phyloP scores from a whole-genome alignment of 1,284 basidiomycete genomes.

The Tylopilus orsonianus region DNA sequence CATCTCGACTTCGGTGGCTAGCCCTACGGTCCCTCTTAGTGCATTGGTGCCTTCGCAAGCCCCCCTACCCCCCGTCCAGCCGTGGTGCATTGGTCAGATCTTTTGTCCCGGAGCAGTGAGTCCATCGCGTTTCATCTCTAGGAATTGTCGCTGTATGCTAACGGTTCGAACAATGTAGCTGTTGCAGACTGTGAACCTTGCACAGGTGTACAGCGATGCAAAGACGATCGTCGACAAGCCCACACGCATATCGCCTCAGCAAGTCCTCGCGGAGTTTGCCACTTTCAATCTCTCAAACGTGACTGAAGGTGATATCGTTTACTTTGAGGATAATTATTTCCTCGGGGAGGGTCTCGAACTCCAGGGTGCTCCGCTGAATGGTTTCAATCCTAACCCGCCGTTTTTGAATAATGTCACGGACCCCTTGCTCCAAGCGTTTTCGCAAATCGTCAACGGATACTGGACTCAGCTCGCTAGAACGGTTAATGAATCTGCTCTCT shows the following conservation, averaged over 20 bases:
- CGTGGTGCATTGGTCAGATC: slow-evolving; percentile 78
- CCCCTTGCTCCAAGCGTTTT: slow-evolving; percentile 69
- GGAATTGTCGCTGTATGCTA: neutral
- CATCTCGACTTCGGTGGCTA: slow-evolving; percentile 64
- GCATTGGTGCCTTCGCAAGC: slow-evolving; percentile 66
- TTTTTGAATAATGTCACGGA: slow-evolving; percentile 76
- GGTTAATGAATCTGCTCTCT: slow-evolving; percentile 73
- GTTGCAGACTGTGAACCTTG: slow-evolving; percentile 83
- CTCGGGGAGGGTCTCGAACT: slow-evolving; percentile 85
- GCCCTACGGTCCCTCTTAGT: slow-evolving; percentile 55
- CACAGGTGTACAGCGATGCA: slow-evolving; percentile 73
- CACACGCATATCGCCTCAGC: slow-evolving; percentile 61
- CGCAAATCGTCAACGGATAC: slow-evolving; percentile 77
- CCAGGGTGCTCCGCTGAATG: slow-evolving; percentile 57
- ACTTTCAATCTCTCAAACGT: slow-evolving; percentile 46
- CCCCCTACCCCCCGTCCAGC: slow-evolving; percentile 68
- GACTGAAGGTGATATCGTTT: slow-evolving; percentile 61
- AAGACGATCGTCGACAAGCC: slow-evolving; percentile 95
- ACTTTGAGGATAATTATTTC: slow-evolving; percentile 79
- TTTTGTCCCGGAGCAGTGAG: slow-evolving; percentile 80
- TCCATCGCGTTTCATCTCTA: slow-evolving; percentile 14
- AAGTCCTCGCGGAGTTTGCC: slow-evolving; percentile 71
- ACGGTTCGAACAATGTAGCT: slow-evolving; percentile 46
- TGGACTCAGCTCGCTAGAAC: slow-evolving; percentile 79
- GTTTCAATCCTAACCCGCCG: slow-evolving; percentile 64